These are phyloP conservation scores for Penicillium sp. DNA, from an alignment of 2,329 filamentous ascomycete species.

Conservation along the genomic window DNA sequence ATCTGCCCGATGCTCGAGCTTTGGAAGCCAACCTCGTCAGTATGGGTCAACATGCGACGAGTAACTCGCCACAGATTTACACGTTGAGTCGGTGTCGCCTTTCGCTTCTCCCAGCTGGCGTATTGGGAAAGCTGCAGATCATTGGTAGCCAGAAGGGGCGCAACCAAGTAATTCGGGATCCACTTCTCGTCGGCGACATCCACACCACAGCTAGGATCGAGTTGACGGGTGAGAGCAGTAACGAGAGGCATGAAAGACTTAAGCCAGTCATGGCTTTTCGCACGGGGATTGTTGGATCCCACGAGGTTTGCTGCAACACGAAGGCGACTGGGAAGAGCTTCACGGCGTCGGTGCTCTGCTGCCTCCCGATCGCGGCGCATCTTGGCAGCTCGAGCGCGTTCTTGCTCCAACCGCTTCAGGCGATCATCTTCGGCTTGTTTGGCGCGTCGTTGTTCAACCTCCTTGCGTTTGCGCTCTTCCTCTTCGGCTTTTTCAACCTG, in stretches of 20 bases:
- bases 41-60: slow-evolving; percentile 45
- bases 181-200: slow-evolving; percentile 45
- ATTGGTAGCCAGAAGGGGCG: slow-evolving; percentile 49
- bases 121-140: slow-evolving; percentile 51
- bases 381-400: slow-evolving; percentile 44
- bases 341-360: slow-evolving; percentile 46
- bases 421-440: slow-evolving; percentile 49
- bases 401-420: slow-evolving; percentile 43
- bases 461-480: slow-evolving; percentile 43
- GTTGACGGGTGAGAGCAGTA: slow-evolving; percentile 43
- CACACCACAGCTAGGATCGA: slow-evolving; percentile 39
- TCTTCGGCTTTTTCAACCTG: slow-evolving; percentile 44
- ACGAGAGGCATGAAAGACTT: slow-evolving; percentile 48
- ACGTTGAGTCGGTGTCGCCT: slow-evolving; percentile 43
- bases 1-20: slow-evolving; percentile 40
- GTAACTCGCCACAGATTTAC: slow-evolving; percentile 49
- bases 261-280: slow-evolving; percentile 45
- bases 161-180: slow-evolving; percentile 51
- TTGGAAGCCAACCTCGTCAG: slow-evolving; percentile 38
- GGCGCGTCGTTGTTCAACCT: slow-evolving; percentile 43
- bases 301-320: slow-evolving; percentile 46
- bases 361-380: slow-evolving; percentile 46
- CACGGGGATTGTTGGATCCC: slow-evolving; percentile 42
- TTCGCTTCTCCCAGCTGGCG: slow-evolving; percentile 47
- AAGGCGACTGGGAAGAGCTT: slow-evolving; percentile 47